Evolutionary conservation across 2,329 filamentous ascomycete genomes (phyloP), one percentile per base, ranked within the genome.

Genomic region (Penicillium sp.): DNA sequence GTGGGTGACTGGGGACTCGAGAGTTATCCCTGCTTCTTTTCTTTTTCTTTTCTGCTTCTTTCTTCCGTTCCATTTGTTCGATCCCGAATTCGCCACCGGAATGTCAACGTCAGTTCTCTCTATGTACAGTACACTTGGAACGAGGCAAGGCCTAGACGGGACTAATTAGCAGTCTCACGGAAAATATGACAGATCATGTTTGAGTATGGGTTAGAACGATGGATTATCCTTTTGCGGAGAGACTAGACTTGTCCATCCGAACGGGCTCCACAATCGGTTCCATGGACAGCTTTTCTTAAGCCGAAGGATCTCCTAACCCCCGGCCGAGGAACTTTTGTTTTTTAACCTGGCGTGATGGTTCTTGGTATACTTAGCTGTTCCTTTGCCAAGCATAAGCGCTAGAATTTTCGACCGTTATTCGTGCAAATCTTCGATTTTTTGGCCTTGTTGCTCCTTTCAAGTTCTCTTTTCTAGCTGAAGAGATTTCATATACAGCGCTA

Each of bases 231-330:
- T 43, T 26, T 43, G 37, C n/a, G 51, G 40, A 44, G 43, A 45
- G 47, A 53, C 23, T 43, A 43, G 39, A 43, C 18, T 26, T 14
- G 14, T 43, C 24, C 40, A 13, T 31, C 49, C 40, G 33, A 43
- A 48, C 13, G 42, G n/a, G 51, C 46, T 59, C 59, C 59, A 63
- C 61, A 37, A 24, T 55, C 5, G 53, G 53, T 55, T 48, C 54
- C 57, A 52, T 48, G 55, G 53, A 28, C 45, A 18, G 16, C 34
- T 24, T 21, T 31, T 18, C 34, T 24, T 33, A 18, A 52, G 52
- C 59, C 61, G 62, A 65, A 59, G 21, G 52, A 63, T 63, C 54
- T 51, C 62, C 62, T 60, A 5, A 40, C 37, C 58, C 59, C 58
- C 59, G 62, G 61, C 62, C 59, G 59, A 65, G 48, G 44, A 44